Evolutionary conservation across 768 basidiomycete species (phyloP), one percentile per base, ranked within the genome.

Genomic region (Lactarius vividus): DNA sequence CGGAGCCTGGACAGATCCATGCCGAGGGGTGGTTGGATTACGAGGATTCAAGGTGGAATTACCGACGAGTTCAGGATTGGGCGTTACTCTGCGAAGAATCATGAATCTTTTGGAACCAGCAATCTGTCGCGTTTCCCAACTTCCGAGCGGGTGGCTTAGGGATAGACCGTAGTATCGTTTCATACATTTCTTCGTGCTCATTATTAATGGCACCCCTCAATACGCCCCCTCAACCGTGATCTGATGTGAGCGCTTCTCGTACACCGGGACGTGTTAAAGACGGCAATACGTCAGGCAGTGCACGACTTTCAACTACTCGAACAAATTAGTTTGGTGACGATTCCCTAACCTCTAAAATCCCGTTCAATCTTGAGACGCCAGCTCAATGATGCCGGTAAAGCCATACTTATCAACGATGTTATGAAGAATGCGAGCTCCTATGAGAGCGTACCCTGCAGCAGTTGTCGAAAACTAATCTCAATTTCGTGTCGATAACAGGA

Each of bases 261-360:
- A 79, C 74, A 77, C 0, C 82, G 84, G 46, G 73, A 77, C 13
- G 33, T 35, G 0, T 89, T 89, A 72, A 77, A 79, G 26, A 57
- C 39, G 0, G 73, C 75, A 0, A 83, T 89, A 37, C 77, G 79
- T 1, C 52, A 46, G 1, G 87, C 87, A 0, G 80, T 83, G 0
- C 88, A 87, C 0, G 70, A 79, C 0, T 89, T 90, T 64, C 65
- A 76, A 4, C 86, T 86, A 0, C 84, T 81, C 67, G 75, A 15
- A 74, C 62, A 16, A 73, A 74, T n/a, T 83, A 85, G 55, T 44
- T 44, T 10, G 18, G 42, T 44, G 20, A n/a, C 20, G 42, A 44
- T 44, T 44, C 42, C 42, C 9, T 4, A 6, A 8, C 42, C 42
- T 8, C 42, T 44, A 3, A 44, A 9, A n/a, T 44, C 20, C 42